These are phyloP conservation scores for Aspergillus thermomutatus DNA, from an alignment of 2,329 filamentous ascomycete genomes.

Conservation along the genomic window DNA sequence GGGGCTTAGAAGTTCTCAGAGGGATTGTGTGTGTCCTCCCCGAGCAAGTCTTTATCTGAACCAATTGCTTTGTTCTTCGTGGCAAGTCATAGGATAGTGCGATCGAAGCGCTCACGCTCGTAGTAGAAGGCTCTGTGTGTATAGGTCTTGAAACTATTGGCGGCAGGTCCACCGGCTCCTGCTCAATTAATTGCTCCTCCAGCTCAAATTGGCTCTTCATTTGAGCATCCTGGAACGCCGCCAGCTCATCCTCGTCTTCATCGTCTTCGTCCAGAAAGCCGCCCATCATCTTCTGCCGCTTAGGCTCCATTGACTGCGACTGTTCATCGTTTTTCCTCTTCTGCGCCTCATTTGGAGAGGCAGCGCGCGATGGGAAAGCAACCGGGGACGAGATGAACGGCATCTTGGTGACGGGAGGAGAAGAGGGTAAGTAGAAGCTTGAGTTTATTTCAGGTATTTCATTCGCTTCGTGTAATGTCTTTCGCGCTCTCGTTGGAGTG, in stretches of 20 bases:
- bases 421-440: slow-evolving; percentile 27
- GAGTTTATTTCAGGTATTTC: slow-evolving; percentile 12
- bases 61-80: slow-evolving; percentile 11
- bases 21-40: slow-evolving; percentile 47
- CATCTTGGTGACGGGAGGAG: slow-evolving; percentile 34
- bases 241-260: slow-evolving; percentile 32
- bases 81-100: slow-evolving; percentile 10
- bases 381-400: slow-evolving; percentile 42
- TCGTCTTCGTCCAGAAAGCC: slow-evolving; percentile 44
- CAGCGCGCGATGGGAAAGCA: slow-evolving; percentile 35
- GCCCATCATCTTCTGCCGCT: slow-evolving; percentile 40
- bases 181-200: slow-evolving; percentile 20
- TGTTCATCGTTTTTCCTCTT: slow-evolving; percentile 39
- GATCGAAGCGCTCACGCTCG: slow-evolving; percentile 3
- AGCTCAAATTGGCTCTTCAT: slow-evolving; percentile 29
- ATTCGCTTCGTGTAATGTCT: slow-evolving; percentile 10
- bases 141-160: slow-evolving; percentile 1
- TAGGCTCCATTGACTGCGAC: slow-evolving; percentile 30
- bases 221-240: slow-evolving; percentile 28
- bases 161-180: slow-evolving; percentile 12
- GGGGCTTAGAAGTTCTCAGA: slow-evolving; percentile 33
- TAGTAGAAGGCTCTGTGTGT: slow-evolving; percentile 1
- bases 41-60: slow-evolving; percentile 46
- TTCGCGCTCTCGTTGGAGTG: slow-evolving; percentile 34
- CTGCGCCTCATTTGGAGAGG: slow-evolving; percentile 30